Conservation (phyloP, 805 yeast genomes). For the Alloascoidea africana region DNA sequence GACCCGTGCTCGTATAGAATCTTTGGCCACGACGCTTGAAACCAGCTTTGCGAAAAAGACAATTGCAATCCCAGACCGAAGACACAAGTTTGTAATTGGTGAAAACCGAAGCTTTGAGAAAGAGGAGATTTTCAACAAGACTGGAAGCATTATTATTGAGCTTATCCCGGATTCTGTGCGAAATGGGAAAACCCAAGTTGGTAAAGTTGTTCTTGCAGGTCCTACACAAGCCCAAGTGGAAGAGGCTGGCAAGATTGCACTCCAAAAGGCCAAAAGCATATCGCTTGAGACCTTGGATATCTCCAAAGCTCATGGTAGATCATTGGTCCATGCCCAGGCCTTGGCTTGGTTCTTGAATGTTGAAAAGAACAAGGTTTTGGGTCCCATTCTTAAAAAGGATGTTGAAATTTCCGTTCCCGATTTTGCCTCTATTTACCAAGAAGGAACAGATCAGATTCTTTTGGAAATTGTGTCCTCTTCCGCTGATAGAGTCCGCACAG, state of each 20-base stretch:
- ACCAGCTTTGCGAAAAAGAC: constrained; percentile 32
- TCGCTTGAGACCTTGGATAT: constrained; percentile 61
- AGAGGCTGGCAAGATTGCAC: constrained; percentile 48
- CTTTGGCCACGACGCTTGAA: constrained; percentile 27
- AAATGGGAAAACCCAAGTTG: constrained; percentile 30
- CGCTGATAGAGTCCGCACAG: constrained; percentile 34
- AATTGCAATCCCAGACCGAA: constrained; percentile 47
- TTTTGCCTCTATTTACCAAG: constrained; percentile 11
- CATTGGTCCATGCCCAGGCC: constrained; percentile 58
- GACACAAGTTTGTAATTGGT: constrained; percentile 46
- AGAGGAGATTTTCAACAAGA: constrained; percentile 12
- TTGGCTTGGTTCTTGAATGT: constrained; percentile 50
- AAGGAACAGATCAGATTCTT: constrained; percentile 24
- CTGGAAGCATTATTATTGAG: constrained; percentile 18
- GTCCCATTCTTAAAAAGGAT: constrained; percentile 11
- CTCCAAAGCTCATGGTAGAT: constrained; percentile 79
- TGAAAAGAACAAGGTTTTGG: constrained; percentile 21
- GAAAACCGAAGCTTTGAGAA: constrained; percentile 23
- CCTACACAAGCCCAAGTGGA: constrained; percentile 30
- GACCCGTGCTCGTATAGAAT: constrained; percentile 36
- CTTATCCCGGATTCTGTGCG: constrained; percentile 30
- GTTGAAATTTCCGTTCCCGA: constrained; percentile 35
- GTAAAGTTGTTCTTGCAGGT: constrained; percentile 50
- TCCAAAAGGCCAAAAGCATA: constrained; percentile 40
- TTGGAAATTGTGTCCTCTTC: constrained; percentile 46